Evolutionary conservation across 495 filamentous ascomycete species (phyloP).

Genomic region (Podospora pseudocomata): DNA sequence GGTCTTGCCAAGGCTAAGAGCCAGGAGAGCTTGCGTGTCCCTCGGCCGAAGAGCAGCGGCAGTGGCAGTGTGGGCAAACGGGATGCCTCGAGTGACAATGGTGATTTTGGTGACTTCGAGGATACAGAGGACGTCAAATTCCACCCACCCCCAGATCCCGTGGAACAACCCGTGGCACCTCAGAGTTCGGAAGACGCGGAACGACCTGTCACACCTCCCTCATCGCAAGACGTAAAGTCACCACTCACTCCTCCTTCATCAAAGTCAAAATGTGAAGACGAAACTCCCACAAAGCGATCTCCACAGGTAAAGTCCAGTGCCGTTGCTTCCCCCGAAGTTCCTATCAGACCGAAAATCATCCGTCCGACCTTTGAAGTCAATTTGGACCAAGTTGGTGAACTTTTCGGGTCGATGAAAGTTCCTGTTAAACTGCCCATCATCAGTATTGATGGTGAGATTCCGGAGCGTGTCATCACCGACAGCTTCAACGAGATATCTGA

Average conservation of each 20-base stretch:
- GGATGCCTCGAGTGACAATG: constrained; percentile 30
- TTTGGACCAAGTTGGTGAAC: constrained; percentile 38
- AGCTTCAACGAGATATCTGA: constrained; percentile 50
- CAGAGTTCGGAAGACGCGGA: neutral
- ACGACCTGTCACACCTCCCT: neutral
- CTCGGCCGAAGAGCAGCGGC: constrained; percentile 14
- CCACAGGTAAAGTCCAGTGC: neutral
- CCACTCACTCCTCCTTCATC: constrained; percentile 1
- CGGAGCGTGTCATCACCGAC: constrained; percentile 43
- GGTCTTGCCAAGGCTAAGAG: constrained; percentile 37
- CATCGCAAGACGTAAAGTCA: neutral
- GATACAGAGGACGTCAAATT: constrained; percentile 39
- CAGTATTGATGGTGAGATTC: constrained; percentile 19
- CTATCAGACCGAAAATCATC: constrained; percentile 23
- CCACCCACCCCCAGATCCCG: neutral
- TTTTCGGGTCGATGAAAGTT: constrained; percentile 35
- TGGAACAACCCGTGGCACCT: neutral
- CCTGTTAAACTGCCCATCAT: neutral
- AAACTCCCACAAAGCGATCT: neutral
- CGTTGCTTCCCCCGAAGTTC: neutral
- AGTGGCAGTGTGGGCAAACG: constrained; percentile 9
- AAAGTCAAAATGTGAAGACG: neutral
- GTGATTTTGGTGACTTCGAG: constrained; percentile 54
- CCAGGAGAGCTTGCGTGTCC: constrained; percentile 27
- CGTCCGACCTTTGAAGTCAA: constrained; percentile 40